Evolutionary conservation across 345 rosid species (phyloP).

Genomic region (Laguncularia racemosa): DNA sequence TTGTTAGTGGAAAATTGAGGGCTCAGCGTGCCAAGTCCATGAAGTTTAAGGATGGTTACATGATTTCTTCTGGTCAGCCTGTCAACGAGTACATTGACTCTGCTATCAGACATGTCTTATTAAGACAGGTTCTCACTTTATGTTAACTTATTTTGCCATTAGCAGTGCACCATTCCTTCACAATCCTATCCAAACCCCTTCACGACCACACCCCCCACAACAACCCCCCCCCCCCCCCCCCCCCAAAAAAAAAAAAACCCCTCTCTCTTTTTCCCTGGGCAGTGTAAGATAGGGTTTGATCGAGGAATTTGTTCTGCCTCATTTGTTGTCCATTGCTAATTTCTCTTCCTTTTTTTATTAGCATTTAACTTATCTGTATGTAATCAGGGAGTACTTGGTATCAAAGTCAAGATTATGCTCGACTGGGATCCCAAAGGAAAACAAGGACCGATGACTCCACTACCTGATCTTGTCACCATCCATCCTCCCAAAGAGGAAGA

Average conservation of each 20-base stretch:
- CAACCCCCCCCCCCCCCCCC: too few species aligned
- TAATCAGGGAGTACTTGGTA: conserved; percentile 70
- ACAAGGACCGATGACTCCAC: conserved; percentile 61
- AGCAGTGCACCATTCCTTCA: background rate
- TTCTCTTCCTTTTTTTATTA: too few species aligned
- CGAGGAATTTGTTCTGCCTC: too few species aligned
- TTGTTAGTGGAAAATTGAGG: conserved; percentile 83
- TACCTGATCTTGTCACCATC: conserved; percentile 78
- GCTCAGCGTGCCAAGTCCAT: conserved; percentile 87
- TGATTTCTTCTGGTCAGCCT: conserved; percentile 91
- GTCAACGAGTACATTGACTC: conserved; percentile 80
- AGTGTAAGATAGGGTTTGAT: background rate
- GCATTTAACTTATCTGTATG: background rate
- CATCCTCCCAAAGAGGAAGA: conserved; percentile 74
- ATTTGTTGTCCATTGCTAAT: too few species aligned
- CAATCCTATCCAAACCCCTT: too few species aligned
- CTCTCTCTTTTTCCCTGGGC: too few species aligned
- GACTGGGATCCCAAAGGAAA: conserved; percentile 85
- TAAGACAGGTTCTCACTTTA: conserved; percentile 54
- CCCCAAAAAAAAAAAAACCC: too few species aligned
- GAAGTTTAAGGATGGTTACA: conserved; percentile 94
- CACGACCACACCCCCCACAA: too few species aligned
- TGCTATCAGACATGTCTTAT: conserved; percentile 75
- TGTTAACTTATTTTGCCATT: background rate
- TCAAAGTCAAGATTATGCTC: conserved; percentile 83